phyloP scores from a whole-genome alignment of 2,329 filamentous ascomycete genomes.

The Chalara sp. region DNA sequence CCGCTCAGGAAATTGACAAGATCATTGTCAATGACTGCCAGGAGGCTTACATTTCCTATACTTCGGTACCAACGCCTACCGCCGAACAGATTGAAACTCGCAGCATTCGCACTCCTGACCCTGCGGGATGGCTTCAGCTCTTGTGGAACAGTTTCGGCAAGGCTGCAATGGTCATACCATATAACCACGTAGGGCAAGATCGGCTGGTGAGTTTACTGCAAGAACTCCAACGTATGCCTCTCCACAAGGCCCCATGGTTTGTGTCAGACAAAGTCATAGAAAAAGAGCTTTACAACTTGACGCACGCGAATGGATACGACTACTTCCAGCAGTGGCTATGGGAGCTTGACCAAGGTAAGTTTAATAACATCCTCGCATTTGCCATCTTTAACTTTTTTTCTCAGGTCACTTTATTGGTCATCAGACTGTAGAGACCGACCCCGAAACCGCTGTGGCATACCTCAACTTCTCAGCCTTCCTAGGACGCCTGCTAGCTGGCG shows the following conservation, averaged over 20 bases:
- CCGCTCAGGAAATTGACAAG: neutral
- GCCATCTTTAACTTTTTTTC: neutral
- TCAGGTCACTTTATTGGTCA: neutral
- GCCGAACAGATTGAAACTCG: neutral
- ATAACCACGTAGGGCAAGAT: neutral
- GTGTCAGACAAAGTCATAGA: neutral
- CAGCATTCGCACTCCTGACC: neutral
- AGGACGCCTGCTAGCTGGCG: neutral
- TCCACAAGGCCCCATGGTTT: neutral
- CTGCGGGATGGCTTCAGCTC: neutral
- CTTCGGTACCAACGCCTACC: neutral
- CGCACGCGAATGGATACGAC: neutral
- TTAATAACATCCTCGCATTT: neutral
- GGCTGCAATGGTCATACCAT: constrained; percentile 1
- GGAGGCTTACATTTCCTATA: neutral
- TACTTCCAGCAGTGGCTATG: neutral
- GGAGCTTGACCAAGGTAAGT: neutral
- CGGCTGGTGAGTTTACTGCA: neutral
- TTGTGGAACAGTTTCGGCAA: neutral
- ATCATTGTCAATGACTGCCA: neutral
- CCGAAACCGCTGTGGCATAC: neutral
- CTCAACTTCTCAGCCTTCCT: neutral
- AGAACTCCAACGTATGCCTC: neutral
- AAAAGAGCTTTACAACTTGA: neutral
- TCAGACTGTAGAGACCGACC: neutral